Percentiles rank a stretch among this genome's conserved stretches.
These are phyloP conservation scores for Phytophthora foliorum DNA, from an alignment of 352 stramenopile species.

Conservation along the genomic window DNA sequence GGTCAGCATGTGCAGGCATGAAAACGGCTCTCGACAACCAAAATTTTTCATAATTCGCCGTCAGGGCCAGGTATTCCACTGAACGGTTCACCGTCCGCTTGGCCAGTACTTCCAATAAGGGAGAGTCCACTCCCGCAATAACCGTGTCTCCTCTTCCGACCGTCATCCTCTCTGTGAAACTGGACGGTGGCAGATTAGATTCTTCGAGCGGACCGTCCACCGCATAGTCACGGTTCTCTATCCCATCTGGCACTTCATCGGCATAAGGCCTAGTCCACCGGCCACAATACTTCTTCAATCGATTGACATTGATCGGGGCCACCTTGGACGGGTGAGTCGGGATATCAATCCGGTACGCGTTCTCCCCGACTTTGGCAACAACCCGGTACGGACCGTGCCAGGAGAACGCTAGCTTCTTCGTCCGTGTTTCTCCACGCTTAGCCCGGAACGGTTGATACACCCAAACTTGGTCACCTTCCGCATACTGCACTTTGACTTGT, in stretches of 20 bases:
- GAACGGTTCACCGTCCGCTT: neutral
- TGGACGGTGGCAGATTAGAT: neutral
- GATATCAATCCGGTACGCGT: neutral
- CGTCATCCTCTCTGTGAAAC: neutral
- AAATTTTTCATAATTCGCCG: constrained; percentile 3
- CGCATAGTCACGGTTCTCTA: fast-evolving
- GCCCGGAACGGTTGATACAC: neutral
- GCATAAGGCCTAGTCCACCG: neutral
- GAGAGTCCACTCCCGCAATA: neutral
- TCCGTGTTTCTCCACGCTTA: neutral
- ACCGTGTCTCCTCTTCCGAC: neutral
- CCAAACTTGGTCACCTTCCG: neutral
- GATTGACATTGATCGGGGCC: constrained; percentile 7
- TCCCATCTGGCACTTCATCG: neutral
- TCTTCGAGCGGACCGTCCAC: neutral
- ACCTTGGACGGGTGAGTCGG: neutral
- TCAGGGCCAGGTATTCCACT: neutral
- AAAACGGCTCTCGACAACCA: neutral
- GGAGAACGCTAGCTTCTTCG: constrained; percentile 2
- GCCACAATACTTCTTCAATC: neutral
- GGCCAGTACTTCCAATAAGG: neutral
- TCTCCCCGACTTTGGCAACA: neutral
- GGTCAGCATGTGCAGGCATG: neutral
- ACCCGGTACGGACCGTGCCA: constrained; percentile 8
- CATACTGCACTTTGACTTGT: neutral